A percentile compares a stretch with the other conserved stretches of the same genome.
phyloP scores from a whole-genome alignment of 2,329 filamentous ascomycete species.

The Colletotrichum orchidophilum region DNA sequence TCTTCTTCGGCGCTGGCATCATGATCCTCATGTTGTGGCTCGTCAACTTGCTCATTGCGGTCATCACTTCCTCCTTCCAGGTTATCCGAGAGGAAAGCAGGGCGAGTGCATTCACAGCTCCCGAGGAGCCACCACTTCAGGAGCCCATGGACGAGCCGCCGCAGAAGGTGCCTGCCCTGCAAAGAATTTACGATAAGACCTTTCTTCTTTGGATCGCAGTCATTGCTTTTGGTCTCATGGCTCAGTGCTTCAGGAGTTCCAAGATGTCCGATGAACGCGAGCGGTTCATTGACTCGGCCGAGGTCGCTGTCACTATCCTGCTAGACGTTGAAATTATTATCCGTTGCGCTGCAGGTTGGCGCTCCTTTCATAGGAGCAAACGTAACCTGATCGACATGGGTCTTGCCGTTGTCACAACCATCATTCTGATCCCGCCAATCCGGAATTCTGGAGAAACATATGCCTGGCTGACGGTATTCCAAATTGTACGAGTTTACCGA shows the following conservation, averaged over 20 bases:
- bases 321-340: slow-evolving; percentile 85
- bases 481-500: slow-evolving; percentile 91
- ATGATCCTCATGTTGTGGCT: slow-evolving; percentile 97
- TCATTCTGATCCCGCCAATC: slow-evolving; percentile 88
- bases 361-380: slow-evolving; percentile 77
- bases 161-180: slow-evolving; percentile 59
- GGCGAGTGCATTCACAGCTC: slow-evolving; percentile 88
- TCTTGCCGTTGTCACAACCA: slow-evolving; percentile 81
- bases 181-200: slow-evolving; percentile 78
- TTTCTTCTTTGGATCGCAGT: slow-evolving; percentile 80
- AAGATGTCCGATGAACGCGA: slow-evolving; percentile 72
- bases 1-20: slow-evolving; percentile 80
- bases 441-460: slow-evolving; percentile 77
- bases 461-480: slow-evolving; percentile 90
- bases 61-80: slow-evolving; percentile 98
- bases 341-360: slow-evolving; percentile 82
- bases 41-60: slow-evolving; percentile 91
- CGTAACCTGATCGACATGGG: slow-evolving; percentile 83
- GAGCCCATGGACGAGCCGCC: slow-evolving; percentile 36
- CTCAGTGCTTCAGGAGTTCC: slow-evolving; percentile 80
- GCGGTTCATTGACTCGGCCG: slow-evolving; percentile 75
- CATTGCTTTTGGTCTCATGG: slow-evolving; percentile 83
- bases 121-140: slow-evolving; percentile 60
- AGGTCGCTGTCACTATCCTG: slow-evolving; percentile 79
- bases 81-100: slow-evolving; percentile 97